Evolutionary conservation across 2,329 filamentous ascomycete species (phyloP), one percentile per base, ranked within the genome.

Genomic region (Seiridium unicorne): DNA sequence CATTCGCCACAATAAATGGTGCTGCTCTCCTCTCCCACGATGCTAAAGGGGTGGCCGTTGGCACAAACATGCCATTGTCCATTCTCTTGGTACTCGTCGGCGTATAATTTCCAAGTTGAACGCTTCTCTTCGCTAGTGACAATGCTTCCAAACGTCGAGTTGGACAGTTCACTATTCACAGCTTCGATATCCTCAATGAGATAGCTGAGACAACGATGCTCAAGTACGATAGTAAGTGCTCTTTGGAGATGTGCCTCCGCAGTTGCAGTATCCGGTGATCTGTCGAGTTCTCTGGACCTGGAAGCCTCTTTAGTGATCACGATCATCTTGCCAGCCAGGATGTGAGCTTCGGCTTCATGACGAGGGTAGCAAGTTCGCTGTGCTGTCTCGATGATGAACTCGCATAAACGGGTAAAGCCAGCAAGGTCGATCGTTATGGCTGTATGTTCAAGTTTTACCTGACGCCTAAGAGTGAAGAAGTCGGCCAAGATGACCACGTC

Each of bases 11-110:
- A 55, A 38, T 3, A 42, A 13, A 44, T 32, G 11, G 13, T 40
- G 40, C 51, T 5, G n/a, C 3, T 8, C 36, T 8, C 3, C 36
- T 42, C 40, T 11, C 31, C 44, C 61, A 89, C 84, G 44, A 90
- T 79, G 0, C 86, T 84, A 64, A 90, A 88, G 2, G 83, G 81
- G 66, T 88, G 84, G 1, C 80, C 79, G 60, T 86, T 85, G 31
- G 64, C 70, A 62, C 84, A 88, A 0, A 73, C 76, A 68, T 88
- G 89, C 86, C 86, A 89, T 63, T 88, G 83, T 0, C 86, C 86
- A 0, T 79, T 84, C 0, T 81, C 80, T 0, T 57, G 62, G 42
- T 85, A 80, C 61, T 82, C 80, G 0, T 53, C 58, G 1, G 78
- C 69, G 83, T 87, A 86, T 1, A 84, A 83, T 1, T 63, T 59